These are phyloP conservation scores for Cadophora sp. DNA, from an alignment of 2,329 filamentous ascomycete species.

Conservation along the genomic window DNA sequence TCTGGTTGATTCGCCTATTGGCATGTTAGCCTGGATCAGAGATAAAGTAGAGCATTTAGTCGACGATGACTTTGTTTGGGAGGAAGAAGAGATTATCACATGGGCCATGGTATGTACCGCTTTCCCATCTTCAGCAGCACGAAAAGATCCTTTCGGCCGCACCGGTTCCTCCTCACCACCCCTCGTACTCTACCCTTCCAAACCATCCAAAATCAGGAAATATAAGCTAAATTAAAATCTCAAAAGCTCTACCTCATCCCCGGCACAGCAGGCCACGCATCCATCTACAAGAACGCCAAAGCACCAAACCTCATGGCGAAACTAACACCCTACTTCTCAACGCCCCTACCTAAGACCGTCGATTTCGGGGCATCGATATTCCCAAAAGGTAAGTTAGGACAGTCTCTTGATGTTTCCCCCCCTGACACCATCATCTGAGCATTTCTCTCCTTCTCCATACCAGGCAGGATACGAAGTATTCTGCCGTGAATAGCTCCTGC, in stretches of 20 bases:
- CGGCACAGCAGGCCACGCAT: slow-evolving; percentile 31
- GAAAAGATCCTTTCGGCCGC: no score
- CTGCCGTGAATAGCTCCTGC: no score
- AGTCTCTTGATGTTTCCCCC: no score
- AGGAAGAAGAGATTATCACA: slow-evolving; percentile 75
- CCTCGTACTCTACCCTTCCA: no score
- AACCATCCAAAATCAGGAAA: no score
- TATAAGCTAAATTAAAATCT: background rate
- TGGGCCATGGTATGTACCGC: slow-evolving; percentile 55
- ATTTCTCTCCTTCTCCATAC: no score
- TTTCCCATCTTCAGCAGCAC: no score
- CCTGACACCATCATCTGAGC: no score
- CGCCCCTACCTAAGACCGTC: slow-evolving; percentile 23
- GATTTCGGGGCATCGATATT: slow-evolving; percentile 39
- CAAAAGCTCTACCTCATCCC: slow-evolving; percentile 34
- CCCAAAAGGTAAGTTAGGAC: slow-evolving; percentile 37
- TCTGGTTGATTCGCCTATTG: slow-evolving; percentile 35
- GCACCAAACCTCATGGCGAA: slow-evolving; percentile 17
- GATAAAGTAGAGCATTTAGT: slow-evolving; percentile 36
- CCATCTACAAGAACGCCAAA: slow-evolving; percentile 37
- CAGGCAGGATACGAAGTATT: no score
- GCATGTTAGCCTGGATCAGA: slow-evolving; percentile 37
- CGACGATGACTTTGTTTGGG: slow-evolving; percentile 68
- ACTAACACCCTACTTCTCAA: slow-evolving; percentile 10
- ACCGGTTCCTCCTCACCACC: no score